Evolutionary conservation across 345 rosid genomes (phyloP).

Genomic region (Noccaea bulbosa): DNA sequence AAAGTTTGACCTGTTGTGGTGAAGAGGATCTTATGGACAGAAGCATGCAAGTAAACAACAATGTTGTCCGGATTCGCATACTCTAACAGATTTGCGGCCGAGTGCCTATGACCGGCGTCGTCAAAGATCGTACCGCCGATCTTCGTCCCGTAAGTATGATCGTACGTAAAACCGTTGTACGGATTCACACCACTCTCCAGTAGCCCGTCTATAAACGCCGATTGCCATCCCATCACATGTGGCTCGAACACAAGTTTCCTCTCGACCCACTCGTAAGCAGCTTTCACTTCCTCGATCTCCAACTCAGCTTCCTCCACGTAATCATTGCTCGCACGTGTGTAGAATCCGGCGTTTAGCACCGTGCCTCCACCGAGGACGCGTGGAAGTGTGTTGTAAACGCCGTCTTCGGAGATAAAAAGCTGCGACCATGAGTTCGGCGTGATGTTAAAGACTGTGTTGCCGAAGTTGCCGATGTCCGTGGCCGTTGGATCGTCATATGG

Average conservation of each 20-base stretch:
- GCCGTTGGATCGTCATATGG: constrained; percentile 52
- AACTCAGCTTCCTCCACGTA: constrained; percentile 51
- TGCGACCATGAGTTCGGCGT: constrained; percentile 56
- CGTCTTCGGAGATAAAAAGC: constrained; percentile 63
- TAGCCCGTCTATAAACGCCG: constrained; percentile 66
- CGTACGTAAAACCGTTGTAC: constrained; percentile 60
- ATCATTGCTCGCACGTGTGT: constrained; percentile 43
- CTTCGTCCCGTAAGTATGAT: constrained; percentile 68
- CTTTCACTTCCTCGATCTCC: constrained; percentile 46
- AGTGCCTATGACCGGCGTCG: constrained; percentile 56
- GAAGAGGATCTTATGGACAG: constrained; percentile 56
- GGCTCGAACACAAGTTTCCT: constrained; percentile 60
- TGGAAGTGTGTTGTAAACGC: constrained; percentile 62
- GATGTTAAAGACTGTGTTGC: constrained; percentile 33
- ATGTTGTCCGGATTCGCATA: constrained; percentile 52
- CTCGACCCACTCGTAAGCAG: constrained; percentile 70
- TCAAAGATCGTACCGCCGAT: constrained; percentile 69
- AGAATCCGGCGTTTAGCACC: constrained; percentile 69
- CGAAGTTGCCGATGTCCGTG: constrained; percentile 47
- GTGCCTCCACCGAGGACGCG: constrained; percentile 77
- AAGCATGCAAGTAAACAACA: constrained; percentile 58
- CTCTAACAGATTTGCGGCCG: constrained; percentile 68
- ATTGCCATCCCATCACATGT: constrained; percentile 53
- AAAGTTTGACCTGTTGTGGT: constrained; percentile 2
- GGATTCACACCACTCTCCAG: constrained; percentile 60